Conservation (phyloP, 768 basidiomycete genomes). For the Candolleomyces aberdarensis region DNA sequence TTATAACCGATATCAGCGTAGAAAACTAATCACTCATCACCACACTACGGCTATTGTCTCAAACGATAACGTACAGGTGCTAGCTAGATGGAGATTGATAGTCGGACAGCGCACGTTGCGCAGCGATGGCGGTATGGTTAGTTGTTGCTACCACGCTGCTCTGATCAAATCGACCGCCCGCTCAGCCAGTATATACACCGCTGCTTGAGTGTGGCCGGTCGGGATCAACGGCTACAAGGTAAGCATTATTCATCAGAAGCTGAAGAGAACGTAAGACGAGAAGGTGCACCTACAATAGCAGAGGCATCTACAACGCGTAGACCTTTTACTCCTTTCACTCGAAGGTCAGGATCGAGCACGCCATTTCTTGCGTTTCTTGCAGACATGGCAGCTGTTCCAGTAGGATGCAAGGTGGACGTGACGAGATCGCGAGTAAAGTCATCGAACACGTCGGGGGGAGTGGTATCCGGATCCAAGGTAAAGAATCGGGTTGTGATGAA, state of each 20-base stretch:
- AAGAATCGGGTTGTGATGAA: slow-evolving; percentile 11
- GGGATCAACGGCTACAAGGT: slow-evolving; percentile 4
- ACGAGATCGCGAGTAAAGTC: slow-evolving; percentile 11
- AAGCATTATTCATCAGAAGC: background rate
- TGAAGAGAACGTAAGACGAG: background rate
- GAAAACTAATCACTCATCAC: too few species aligned
- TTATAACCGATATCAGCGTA: too few species aligned
- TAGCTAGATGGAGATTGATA: too few species aligned
- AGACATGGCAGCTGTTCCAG: slow-evolving; percentile 22
- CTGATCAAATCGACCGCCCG: slow-evolving; percentile 5
- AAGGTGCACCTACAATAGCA: background rate
- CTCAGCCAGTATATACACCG: slow-evolving; percentile 6
- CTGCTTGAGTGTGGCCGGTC: slow-evolving; percentile 3
- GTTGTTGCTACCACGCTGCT: background rate
- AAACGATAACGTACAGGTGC: too few species aligned
- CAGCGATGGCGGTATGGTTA: too few species aligned
- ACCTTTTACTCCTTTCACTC: slow-evolving; percentile 20
- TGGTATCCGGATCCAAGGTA: slow-evolving; percentile 2
- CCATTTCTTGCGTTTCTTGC: slow-evolving; percentile 16
- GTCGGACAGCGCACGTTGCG: too few species aligned
- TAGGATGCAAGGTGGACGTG: slow-evolving; percentile 14
- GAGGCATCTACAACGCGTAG: slow-evolving; percentile 6
- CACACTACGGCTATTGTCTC: too few species aligned
- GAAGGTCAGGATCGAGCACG: slow-evolving; percentile 26
- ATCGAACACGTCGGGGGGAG: slow-evolving; percentile 3